Conservation (phyloP, 176 grass and related monocot genomes). For the Phragmites australis region DNA sequence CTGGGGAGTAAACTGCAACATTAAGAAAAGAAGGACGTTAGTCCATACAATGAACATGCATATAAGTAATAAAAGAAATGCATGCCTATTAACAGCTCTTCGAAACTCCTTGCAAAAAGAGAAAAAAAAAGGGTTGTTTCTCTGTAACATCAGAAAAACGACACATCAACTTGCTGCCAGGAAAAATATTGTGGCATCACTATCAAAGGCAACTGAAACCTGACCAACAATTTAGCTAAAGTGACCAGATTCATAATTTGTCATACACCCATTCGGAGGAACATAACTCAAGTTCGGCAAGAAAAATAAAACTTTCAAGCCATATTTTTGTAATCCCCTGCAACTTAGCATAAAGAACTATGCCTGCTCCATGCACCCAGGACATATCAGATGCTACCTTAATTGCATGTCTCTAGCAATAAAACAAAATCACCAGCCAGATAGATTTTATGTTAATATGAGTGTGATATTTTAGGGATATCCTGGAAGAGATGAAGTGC, state of each 20-base stretch:
- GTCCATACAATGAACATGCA: constrained; percentile 19
- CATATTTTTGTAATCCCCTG: neutral
- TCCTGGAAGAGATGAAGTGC: neutral
- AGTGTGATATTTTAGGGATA: neutral
- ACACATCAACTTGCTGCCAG: no score
- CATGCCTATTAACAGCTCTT: neutral
- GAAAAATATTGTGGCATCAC: neutral
- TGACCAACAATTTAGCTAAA: neutral
- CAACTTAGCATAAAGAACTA: neutral
- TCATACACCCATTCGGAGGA: neutral
- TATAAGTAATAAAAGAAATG: neutral
- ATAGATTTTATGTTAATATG: neutral
- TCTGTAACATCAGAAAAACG: neutral
- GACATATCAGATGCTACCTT: neutral
- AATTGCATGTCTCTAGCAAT: no score
- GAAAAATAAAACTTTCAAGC: neutral
- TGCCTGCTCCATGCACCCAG: neutral
- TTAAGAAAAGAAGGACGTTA: constrained; percentile 31
- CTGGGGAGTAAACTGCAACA: constrained; percentile 74
- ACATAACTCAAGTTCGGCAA: neutral
- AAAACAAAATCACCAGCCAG: neutral
- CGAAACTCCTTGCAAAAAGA: neutral
- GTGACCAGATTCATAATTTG: constrained; percentile 7
- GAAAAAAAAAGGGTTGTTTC: neutral
- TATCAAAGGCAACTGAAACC: neutral